Conservation (phyloP, 2,329 filamentous ascomycete species). For the Curvularia spicifera region DNA sequence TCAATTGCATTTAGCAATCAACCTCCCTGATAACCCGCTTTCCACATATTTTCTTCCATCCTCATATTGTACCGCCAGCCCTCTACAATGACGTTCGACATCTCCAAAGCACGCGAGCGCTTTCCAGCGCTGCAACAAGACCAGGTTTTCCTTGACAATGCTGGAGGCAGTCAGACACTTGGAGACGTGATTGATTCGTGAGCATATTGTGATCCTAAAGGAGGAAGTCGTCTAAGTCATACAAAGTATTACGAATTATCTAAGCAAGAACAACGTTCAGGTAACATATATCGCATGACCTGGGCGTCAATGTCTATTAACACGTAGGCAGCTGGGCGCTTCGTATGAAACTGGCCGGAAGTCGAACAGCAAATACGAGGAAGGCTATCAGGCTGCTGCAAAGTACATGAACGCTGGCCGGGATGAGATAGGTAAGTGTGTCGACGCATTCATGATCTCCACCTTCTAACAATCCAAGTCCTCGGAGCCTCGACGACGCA, state of each 20-base stretch:
- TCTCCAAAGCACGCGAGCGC: conserved; percentile 61
- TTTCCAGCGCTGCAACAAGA: conserved; percentile 73
- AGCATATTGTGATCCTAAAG: conserved; percentile 25
- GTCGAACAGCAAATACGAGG: conserved; percentile 65
- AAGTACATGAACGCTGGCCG: conserved; percentile 71
- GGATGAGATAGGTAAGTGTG: conserved; percentile 66
- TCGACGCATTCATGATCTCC: neutral
- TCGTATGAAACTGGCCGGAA: conserved; percentile 67
- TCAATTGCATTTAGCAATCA: neutral
- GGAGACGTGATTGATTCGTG: conserved; percentile 71
- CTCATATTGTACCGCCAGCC: too few species aligned
- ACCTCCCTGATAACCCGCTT: neutral
- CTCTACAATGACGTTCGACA: conserved; percentile 55
- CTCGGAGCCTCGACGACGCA: conserved; percentile 78
- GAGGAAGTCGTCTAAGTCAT: conserved; percentile 3
- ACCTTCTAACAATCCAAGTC: conserved; percentile 51
- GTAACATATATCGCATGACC: too few species aligned
- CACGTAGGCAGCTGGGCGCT: conserved; percentile 67
- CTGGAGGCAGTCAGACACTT: conserved; percentile 75
- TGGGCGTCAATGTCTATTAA: too few species aligned
- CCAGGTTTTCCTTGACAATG: conserved; percentile 79
- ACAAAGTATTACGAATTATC: conserved; percentile 66
- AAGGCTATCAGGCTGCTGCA: conserved; percentile 69
- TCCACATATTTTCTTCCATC: neutral
- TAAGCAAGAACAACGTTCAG: conserved; percentile 69